Evolutionary conservation across 176 grass and related monocot genomes (phyloP).

Genomic region (Triticum timopheevii): DNA sequence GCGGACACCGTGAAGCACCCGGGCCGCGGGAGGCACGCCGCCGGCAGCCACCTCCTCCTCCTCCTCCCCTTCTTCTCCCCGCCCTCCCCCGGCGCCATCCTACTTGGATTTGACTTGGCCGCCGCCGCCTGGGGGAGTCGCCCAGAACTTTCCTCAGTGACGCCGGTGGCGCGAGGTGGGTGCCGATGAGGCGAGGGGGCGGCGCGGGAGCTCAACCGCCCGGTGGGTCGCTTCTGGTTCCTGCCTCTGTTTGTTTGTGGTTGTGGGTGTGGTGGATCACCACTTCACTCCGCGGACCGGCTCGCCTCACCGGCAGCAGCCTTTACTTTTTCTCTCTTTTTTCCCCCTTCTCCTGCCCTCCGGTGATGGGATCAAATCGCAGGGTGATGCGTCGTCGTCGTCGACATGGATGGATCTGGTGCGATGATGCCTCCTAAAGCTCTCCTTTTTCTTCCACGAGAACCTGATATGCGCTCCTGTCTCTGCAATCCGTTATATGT

Average conservation of each 20-base stretch:
- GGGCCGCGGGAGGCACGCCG: conserved; percentile 48
- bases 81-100: conserved; percentile 28
- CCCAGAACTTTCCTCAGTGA: neutral
- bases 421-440: neutral
- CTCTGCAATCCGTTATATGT: neutral
- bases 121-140: neutral
- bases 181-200: neutral
- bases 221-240: neutral
- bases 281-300: neutral
- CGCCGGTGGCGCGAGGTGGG: neutral
- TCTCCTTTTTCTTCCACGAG: neutral
- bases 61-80: neutral
- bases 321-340: neutral
- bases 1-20: conserved; percentile 65
- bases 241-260: neutral
- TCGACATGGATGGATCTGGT: neutral
- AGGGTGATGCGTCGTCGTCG: neutral
- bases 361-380: neutral
- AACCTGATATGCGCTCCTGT: neutral
- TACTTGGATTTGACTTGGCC: neutral
- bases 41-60: neutral
- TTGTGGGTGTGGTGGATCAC: neutral
- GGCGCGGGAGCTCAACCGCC: conserved; percentile 28
- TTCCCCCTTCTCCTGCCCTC: neutral
- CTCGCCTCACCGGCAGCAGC: too few species aligned